Evolutionary conservation across 345 rosid genomes (phyloP), one percentile per base, ranked within the genome.

Genomic region (Gossypium thurberi): DNA sequence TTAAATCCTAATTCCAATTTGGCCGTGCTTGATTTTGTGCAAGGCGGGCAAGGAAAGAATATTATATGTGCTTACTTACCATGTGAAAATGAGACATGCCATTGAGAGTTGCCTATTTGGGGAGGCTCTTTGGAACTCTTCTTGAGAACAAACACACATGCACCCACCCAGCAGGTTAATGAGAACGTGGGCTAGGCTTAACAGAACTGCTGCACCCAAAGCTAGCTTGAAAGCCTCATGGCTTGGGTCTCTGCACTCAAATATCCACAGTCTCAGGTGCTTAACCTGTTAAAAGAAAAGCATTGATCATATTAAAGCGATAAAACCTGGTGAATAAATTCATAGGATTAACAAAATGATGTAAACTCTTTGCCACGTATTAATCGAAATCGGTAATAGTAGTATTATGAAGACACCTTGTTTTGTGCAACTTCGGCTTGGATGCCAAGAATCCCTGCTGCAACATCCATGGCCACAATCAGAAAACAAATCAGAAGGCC

Each of bases 241-340:
- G 84, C 98, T 95, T 21, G 99, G 98, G 9, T 92, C 89, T 81
- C 83, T 86, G 70, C 98, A 95, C 81, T 95, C 98, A 66, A 90
- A 95, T 77, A 95, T 75, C 94, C 91, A 92, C 10, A 94, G 76
- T 83, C 89, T 85, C 83, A 90, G 59, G 77, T 94, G 98, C 82
- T 84, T 92, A 75, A 84, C 98, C 98, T 93, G 76, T 65, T 37
- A 42, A 51, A 63, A 55, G 20, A 21, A 8, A 26, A 10, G 50
- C 25, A 62, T 33, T 33, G 7, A 33, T 33, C 40, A 33, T 33
- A 33, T 33, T 33, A 33, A 33, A 33, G 40, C 6, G 40, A 33
- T 33, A 13, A 15, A 43, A 40, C 11, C 13, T 3, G 11, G 7
- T 70, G 17, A 55, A 8, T 4, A 7, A 37, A 70, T 55, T 21